Conservation (phyloP, 2,329 filamentous ascomycete genomes). For the Diaporthe citri region DNA sequence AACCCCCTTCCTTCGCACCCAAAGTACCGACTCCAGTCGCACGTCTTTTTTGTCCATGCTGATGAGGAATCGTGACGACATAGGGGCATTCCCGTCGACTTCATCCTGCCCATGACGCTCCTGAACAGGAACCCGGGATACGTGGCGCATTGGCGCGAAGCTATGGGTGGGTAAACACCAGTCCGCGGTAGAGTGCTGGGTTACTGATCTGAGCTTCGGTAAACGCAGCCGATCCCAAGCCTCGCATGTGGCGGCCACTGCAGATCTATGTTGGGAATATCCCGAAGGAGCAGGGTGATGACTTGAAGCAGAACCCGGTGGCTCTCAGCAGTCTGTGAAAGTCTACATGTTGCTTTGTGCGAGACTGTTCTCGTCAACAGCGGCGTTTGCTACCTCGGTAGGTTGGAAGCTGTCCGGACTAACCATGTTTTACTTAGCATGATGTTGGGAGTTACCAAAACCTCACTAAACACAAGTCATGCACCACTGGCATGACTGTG, state of each 20-base stretch:
- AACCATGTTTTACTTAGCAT: not conserved
- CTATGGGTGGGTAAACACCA: not conserved
- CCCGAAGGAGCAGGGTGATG: not conserved
- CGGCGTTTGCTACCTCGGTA: not conserved
- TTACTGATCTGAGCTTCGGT: not conserved
- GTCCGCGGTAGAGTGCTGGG: too few species aligned
- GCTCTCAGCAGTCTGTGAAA: not conserved
- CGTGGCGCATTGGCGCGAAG: constrained; percentile 3
- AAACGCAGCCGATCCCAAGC: not conserved
- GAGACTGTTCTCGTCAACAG: not conserved
- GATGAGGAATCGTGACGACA: not conserved
- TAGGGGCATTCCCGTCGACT: not conserved
- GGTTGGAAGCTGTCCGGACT: not conserved
- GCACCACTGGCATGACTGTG: too few species aligned
- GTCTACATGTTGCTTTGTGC: not conserved
- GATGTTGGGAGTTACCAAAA: not conserved
- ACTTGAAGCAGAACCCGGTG: not conserved
- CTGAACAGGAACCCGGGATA: constrained; percentile 22
- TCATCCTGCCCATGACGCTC: constrained; percentile 19
- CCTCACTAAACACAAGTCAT: not conserved
- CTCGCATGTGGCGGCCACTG: constrained; percentile 16
- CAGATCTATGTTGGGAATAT: constrained; percentile 4
- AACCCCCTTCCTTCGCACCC: too few species aligned
- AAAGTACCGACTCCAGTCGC: too few species aligned
- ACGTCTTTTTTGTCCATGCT: not conserved